Base-by-base conservation (phyloP, 345 rosid genomes). In the Hibiscus syriacus region DNA sequence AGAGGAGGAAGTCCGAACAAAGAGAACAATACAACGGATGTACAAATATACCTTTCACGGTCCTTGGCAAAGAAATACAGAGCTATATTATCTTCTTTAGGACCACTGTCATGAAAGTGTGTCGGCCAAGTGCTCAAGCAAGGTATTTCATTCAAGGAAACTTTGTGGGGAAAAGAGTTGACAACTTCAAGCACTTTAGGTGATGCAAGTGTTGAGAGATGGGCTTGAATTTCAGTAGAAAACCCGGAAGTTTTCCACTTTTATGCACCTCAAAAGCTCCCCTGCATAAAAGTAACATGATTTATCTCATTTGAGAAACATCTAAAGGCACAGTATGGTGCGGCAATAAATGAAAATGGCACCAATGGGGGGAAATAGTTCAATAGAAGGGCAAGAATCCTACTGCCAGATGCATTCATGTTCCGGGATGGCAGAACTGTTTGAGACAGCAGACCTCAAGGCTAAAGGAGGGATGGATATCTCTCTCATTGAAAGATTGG, bases 51-150 rank as follows among this genome's bases (percentile, higher is more conserved):
- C 99, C 98, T 87, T 71, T 85, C 92, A 55, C 74, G 67, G 79
- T 92, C 92, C 83, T 86, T 85, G 29, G 99, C 99, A 80, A 94
- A 94, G 74, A 94, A 91, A 86, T 86, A 94, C 19, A 94, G 85
- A 73, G 99, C 99, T 76, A 94, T 84, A 72, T 94, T 90, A 69
- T 85, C 87, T 74, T 91, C 99, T 73, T 80, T 83, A 38, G 86
- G 83, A 76, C 99, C 97, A 73, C 29, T 68, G 39, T 76, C 83
- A 71, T 79, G 81, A 83, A 94, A 94, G 79, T 88, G 96, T 34
- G 74, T 53, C 8, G 98, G 98, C 99, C 99, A 94, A 22, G 88
- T 69, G 75, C 87, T 83, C 70, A 72, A 66, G 63, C 97, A 86
- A 67, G 98, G 87, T 58, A 89, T 96, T 79, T 94, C 98, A 77